These are phyloP conservation scores for Aurantiochytrium sp. DNA, from an alignment of 108 stramenopile species.

Conservation along the genomic window DNA sequence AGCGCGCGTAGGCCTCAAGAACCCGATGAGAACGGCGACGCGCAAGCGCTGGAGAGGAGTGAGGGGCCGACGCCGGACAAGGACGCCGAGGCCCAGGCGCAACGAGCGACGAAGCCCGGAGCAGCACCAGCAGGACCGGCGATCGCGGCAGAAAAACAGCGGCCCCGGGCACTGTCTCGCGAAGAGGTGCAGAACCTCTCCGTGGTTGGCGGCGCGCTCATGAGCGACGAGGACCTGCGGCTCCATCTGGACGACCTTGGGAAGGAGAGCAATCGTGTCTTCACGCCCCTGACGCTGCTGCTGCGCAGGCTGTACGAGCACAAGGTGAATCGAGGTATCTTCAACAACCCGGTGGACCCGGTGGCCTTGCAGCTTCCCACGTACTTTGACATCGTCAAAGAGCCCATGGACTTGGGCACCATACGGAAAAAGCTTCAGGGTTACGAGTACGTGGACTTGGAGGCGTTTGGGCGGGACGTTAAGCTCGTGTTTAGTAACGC, in stretches of 20 bases:
- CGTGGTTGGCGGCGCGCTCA: not conserved
- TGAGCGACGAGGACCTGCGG: not conserved
- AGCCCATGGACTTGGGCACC: constrained; percentile 73
- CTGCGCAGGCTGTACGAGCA: constrained; percentile 57
- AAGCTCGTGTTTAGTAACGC: constrained; percentile 77
- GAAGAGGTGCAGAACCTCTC: not conserved
- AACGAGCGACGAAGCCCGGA: no score
- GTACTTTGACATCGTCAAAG: constrained; percentile 84
- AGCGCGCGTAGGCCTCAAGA: no score
- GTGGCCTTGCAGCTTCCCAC: constrained; percentile 79
- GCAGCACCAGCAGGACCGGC: no score
- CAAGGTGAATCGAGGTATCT: constrained; percentile 74
- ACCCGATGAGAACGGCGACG: no score
- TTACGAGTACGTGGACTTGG: constrained; percentile 66
- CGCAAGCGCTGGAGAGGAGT: no score
- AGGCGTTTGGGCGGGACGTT: constrained; percentile 62
- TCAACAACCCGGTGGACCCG: constrained; percentile 84
- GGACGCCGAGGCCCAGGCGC: no score
- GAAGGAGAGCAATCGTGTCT: not conserved
- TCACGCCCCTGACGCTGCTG: constrained; percentile 31
- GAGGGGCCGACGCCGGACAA: no score
- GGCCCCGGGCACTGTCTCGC: not conserved
- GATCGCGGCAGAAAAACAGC: no score
- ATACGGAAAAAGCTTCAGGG: constrained; percentile 72
- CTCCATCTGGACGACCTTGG: not conserved